phyloP scores from a whole-genome alignment of 2,329 filamentous ascomycete genomes.

The Colletotrichum tropicale region DNA sequence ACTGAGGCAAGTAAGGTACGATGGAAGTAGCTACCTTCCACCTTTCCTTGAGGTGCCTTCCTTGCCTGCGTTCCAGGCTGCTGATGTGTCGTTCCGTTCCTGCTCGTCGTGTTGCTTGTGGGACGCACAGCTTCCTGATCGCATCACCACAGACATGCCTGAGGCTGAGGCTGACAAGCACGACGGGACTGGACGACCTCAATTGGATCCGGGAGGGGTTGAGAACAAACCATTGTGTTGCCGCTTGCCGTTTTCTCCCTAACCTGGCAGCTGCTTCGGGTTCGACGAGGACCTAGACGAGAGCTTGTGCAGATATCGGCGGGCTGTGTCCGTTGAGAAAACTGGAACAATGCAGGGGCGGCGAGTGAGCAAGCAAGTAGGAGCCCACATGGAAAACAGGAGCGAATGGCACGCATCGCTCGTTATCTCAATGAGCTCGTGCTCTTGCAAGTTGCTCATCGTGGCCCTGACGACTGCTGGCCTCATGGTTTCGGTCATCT shows the following conservation, averaged over 20 bases:
- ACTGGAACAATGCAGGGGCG: background rate
- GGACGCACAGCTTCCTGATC: background rate
- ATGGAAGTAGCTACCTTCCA: background rate
- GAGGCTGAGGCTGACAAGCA: background rate
- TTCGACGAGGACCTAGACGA: conserved; percentile 8
- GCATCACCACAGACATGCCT: background rate
- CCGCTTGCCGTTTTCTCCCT: background rate
- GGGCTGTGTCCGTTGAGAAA: background rate
- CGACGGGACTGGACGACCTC: background rate
- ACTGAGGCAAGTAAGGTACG: background rate
- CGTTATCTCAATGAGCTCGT: background rate
- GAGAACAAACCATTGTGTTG: background rate
- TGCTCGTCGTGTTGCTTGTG: no score
- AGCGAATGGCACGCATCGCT: background rate
- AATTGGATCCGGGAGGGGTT: background rate
- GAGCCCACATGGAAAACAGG: background rate
- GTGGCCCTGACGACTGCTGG: background rate
- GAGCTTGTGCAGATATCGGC: background rate
- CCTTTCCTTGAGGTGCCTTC: background rate
- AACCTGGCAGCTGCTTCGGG: background rate
- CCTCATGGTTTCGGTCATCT: background rate
- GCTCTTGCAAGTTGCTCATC: background rate
- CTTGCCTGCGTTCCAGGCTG: no score
- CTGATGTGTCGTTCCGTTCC: no score
- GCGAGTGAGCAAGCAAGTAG: background rate